Evolutionary conservation across 768 basidiomycete genomes (phyloP), one percentile per base, ranked within the genome.

Genomic region (Strobilomyces echinocephalus): DNA sequence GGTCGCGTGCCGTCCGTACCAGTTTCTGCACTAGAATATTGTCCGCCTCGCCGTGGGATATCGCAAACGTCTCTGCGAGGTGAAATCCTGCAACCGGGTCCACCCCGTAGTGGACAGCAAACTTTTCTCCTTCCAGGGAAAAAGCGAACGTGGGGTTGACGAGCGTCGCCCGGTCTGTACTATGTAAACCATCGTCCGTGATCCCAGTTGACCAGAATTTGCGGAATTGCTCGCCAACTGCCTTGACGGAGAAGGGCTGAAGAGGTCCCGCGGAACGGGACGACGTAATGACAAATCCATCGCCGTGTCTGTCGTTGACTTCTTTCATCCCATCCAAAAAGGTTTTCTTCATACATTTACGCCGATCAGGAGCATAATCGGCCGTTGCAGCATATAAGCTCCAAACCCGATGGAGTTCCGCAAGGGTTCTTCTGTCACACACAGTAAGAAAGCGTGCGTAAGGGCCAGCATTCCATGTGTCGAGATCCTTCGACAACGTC

Each of bases 71-170:
- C 35, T 70, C 66, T n/a, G 66, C 70, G 14, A 68, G 61, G 55
- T 70, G 68, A 42, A 72, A 69, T 28, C 69, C 69, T 3, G 56
- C 50, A 4, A 70, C 49, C 11, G 69, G 64, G 47, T 69, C 70
- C 8, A 50, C 56, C 16, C 62, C 70, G 44, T 67, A 72, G 36
- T 69, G 70, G 3, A 69, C 59, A 18, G 62, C 44, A 8, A 66
- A 68, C 44, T 53, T 43, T 0, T 69, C 60, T 16, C 61, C 53
- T 2, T 58, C 47, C 14, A 41, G 12, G 20, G 69, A 70, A 28
- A 65, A 69, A 1, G 55, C 59, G 11, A 69, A 70, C 10, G 69
- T 72, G 1, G 68, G 69, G 18, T 72, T 69, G 41, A 66, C 54
- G 41, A 48, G 35, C 16, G 59, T 59, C 18, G 63, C 51, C 12